These are phyloP conservation scores for Rhizophora mangle DNA, from an alignment of 345 rosid species.

Conservation along the genomic window DNA sequence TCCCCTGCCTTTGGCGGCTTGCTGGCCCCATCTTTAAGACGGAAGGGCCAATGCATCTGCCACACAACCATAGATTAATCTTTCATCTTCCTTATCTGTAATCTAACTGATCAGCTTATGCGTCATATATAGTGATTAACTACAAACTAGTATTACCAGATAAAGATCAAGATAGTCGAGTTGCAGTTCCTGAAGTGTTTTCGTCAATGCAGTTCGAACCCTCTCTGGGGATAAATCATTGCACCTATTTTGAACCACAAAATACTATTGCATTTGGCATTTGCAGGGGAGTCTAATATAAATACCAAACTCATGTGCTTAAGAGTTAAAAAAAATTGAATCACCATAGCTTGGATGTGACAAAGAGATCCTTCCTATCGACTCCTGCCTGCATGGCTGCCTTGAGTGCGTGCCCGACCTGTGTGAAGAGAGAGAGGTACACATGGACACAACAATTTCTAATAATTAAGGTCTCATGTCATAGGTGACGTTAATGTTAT, in stretches of 20 bases:
- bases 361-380: conserved; percentile 48
- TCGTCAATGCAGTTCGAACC: conserved; percentile 45
- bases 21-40: conserved; percentile 49
- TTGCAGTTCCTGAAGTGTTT: conserved; percentile 53
- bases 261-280: no score
- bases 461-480: no score
- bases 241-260: conserved; percentile 32
- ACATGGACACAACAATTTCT: no score
- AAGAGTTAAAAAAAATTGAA: not conserved
- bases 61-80: not conserved
- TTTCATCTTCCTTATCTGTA: not conserved
- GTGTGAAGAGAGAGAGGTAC: not conserved
- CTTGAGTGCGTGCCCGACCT: conserved; percentile 46
- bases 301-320: no score
- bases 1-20: conserved; percentile 45
- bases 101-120: no score
- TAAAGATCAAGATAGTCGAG: conserved; percentile 55
- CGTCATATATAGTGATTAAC: no score
- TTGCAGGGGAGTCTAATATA: no score
- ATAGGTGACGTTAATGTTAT: no score
- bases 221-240: conserved; percentile 45
- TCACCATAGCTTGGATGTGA: conserved; percentile 57
- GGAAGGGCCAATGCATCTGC: conserved; percentile 62
- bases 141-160: conserved; percentile 25
- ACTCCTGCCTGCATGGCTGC: conserved; percentile 47